A percentile compares a stretch with the other conserved stretches of the same genome.
Conservation (phyloP, 495 filamentous ascomycete genomes). For the Amphirosellinia nigrospora region DNA sequence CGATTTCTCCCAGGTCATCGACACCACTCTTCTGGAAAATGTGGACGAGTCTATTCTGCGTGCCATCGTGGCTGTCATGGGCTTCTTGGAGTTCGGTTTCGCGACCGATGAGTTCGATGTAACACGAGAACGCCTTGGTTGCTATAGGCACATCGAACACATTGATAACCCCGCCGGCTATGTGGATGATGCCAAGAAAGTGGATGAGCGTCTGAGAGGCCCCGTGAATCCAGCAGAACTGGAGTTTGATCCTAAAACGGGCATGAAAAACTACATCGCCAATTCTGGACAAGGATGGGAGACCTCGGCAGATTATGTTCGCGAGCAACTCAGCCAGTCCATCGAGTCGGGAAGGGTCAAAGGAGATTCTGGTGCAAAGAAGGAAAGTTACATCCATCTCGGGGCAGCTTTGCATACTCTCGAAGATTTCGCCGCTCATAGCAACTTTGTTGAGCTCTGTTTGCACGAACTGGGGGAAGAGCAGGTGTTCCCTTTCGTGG, state of each 20-base stretch:
- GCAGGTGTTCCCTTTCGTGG: slow-evolving; percentile 75
- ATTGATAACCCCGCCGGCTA: slow-evolving; percentile 70
- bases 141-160: slow-evolving; percentile 82
- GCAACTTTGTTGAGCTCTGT: slow-evolving; percentile 74
- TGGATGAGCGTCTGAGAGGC: slow-evolving; percentile 70
- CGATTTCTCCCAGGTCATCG: slow-evolving; percentile 68
- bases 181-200: slow-evolving; percentile 72
- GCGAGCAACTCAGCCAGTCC: slow-evolving; percentile 64
- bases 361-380: slow-evolving; percentile 53
- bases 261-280: slow-evolving; percentile 78
- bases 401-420: slow-evolving; percentile 49
- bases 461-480: slow-evolving; percentile 72
- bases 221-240: slow-evolving; percentile 74
- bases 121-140: slow-evolving; percentile 77
- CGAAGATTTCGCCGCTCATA: slow-evolving; percentile 78
- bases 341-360: slow-evolving; percentile 68
- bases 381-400: slow-evolving; percentile 74
- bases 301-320: slow-evolving; percentile 70
- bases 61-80: slow-evolving; percentile 73
- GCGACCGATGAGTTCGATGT: slow-evolving; percentile 85
- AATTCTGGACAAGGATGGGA: slow-evolving; percentile 68
- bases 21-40: slow-evolving; percentile 75
- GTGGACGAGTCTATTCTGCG: slow-evolving; percentile 75
- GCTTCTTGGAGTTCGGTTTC: slow-evolving; percentile 84
- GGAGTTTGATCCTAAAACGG: slow-evolving; percentile 65